A percentile compares a stretch with the other conserved stretches of the same genome.
Conservation (phyloP, 1,139 yeast species). For the Kodamaea suecica region DNA sequence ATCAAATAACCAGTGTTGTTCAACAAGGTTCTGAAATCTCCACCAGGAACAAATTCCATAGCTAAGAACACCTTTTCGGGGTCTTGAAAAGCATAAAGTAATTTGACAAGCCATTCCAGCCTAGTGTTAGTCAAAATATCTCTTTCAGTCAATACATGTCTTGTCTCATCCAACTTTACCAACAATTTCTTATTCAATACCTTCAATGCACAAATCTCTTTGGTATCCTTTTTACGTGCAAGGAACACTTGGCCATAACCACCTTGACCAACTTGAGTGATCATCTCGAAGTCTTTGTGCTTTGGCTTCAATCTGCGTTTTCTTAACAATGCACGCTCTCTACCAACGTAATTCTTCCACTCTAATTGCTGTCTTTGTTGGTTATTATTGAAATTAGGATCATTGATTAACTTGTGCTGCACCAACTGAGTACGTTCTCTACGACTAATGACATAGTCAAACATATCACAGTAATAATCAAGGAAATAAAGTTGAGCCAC, state of each 20-base stretch:
- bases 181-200: conserved; percentile 84
- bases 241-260: conserved; percentile 97
- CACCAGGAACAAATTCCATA: conserved; percentile 99
- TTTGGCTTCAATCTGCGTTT: conserved; percentile 89
- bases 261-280: conserved; percentile 99
- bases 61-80: conserved; percentile 86
- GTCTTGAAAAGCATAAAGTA: conserved; percentile 94
- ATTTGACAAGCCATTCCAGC: conserved; percentile 92
- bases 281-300: conserved; percentile 91
- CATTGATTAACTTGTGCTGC: conserved; percentile 49
- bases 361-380: conserved; percentile 57
- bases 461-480: conserved; percentile 94
- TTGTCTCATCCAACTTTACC: conserved; percentile 88
- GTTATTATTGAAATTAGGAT: conserved; percentile 37
- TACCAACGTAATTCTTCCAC: conserved; percentile 78
- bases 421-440: conserved; percentile 75
- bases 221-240: conserved; percentile 91
- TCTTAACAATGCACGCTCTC: conserved; percentile 82
- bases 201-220: conserved; percentile 93
- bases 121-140: conserved; percentile 93
- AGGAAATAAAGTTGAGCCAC: conserved; percentile 82
- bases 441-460: conserved; percentile 86
- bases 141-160: conserved; percentile 93
- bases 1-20: conserved; percentile 90
- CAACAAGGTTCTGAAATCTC: conserved; percentile 91